phyloP scores from a whole-genome alignment of 805 yeast species.

The Candida corydali region DNA sequence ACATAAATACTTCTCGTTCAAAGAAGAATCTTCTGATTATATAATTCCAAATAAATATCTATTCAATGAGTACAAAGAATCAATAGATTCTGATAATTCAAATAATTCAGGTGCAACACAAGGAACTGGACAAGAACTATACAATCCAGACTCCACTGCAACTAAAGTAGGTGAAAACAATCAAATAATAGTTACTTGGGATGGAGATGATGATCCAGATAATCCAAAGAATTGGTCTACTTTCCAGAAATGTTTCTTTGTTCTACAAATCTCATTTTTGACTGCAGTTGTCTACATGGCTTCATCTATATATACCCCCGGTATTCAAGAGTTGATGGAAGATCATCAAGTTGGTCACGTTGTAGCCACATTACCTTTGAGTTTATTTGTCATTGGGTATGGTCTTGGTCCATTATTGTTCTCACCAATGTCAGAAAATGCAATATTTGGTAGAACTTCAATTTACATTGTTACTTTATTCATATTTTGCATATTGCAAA shows the following conservation, averaged over 20 bases:
- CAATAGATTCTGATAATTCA: not conserved
- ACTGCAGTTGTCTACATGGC: constrained; percentile 54
- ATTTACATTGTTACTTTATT: constrained; percentile 46
- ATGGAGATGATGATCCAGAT: constrained; percentile 48
- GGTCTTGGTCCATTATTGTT: constrained; percentile 58
- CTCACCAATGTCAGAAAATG: constrained; percentile 56
- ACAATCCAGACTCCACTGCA: not conserved
- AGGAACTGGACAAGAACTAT: not conserved
- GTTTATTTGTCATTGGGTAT: constrained; percentile 56
- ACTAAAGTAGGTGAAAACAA: not conserved
- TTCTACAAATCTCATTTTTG: constrained; percentile 38
- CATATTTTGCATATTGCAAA: constrained; percentile 48
- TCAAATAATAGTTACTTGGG: constrained; percentile 22
- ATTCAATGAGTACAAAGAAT: constrained; percentile 1
- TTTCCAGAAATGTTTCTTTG: constrained; percentile 33
- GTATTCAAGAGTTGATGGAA: constrained; percentile 38
- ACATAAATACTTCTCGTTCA: constrained; percentile 17
- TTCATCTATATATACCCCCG: constrained; percentile 54
- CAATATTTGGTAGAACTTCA: constrained; percentile 49
- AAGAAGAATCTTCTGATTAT: constrained; percentile 24
- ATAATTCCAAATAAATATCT: constrained; percentile 23
- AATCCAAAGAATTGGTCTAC: constrained; percentile 56
- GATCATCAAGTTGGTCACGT: constrained; percentile 44
- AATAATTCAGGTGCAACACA: not conserved
- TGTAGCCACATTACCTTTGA: constrained; percentile 47